Percentiles rank a stretch among this genome's conserved stretches.
Conservation (phyloP, 768 basidiomycete genomes). For the Lactarius hatsudake region DNA sequence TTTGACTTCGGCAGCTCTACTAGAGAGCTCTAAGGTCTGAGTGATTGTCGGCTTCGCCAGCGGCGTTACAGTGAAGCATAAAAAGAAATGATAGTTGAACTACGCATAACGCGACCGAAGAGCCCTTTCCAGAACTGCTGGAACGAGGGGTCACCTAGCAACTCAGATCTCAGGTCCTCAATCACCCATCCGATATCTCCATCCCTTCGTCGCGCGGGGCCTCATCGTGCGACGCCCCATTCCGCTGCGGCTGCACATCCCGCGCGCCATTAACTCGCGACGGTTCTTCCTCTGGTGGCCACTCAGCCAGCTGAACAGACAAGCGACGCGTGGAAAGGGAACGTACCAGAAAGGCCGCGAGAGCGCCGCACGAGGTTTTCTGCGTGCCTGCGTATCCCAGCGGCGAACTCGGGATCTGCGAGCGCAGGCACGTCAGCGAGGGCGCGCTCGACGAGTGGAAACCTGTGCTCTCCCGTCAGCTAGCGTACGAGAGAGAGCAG, state of each 20-base stretch:
- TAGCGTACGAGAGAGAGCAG: too few species aligned
- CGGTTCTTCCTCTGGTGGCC: slow-evolving; percentile 3
- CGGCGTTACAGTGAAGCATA: too few species aligned
- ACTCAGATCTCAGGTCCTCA: background rate
- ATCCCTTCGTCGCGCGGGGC: slow-evolving; percentile 14
- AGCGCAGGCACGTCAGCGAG: slow-evolving; percentile 24
- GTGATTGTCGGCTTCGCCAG: too few species aligned
- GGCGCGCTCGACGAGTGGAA: slow-evolving; percentile 24
- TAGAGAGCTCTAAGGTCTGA: too few species aligned
- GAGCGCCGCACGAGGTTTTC: slow-evolving; percentile 15
- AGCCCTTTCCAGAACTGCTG: too few species aligned
- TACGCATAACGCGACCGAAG: too few species aligned
- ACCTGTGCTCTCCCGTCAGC: background rate
- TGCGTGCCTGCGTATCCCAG: slow-evolving; percentile 22
- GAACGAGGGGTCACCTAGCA: too few species aligned
- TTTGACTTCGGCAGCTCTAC: too few species aligned
- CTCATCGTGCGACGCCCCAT: background rate
- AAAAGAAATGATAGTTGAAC: too few species aligned
- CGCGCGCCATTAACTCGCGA: slow-evolving; percentile 2
- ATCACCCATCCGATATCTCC: slow-evolving; percentile 13
- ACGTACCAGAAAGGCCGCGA: slow-evolving; percentile 4
- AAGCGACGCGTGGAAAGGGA: background rate
- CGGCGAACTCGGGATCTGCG: slow-evolving; percentile 17
- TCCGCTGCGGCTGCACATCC: background rate
- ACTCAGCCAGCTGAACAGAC: background rate